Base-by-base conservation (phyloP, 2,329 filamentous ascomycete species). In the Colletotrichum sp. region DNA sequence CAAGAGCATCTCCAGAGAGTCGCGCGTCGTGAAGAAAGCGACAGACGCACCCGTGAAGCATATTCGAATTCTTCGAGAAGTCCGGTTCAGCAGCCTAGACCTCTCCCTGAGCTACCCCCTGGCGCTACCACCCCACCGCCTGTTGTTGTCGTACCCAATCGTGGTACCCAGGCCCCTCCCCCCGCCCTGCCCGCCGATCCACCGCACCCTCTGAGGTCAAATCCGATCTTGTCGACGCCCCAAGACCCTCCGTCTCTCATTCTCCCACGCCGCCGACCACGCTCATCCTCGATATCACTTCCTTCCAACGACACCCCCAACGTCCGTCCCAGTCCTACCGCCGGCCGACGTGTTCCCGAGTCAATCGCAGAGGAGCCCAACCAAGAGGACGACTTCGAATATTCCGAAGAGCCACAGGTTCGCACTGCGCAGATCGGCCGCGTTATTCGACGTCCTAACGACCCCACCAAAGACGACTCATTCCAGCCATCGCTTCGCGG, bases 181-280 rank as follows among this genome's bases (percentile, higher is more conserved):
- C 71, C 74, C 74, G 43, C 74, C 26, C 64, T 57, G 43, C 48
- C 65, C 70, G 65, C 64, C 30, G 28, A 72, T 74, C 74, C 74
- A 76, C 74, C 65, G 24, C 74, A 76, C 48, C 71, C 74, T 69
- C 59, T 76, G 57, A 71, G 71, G 43, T 76, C 74, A 72, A 73
- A 76, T 66, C 74, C 74, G 64, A 71, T 76, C 70, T 28, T 52
- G n/a, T 74, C 65, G 26, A 74, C 61, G 57, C 74, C 63, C 34
- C 64, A 76, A 71, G 73, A 67, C 55, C 64, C 70, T 67, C n/a
- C 59, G 26, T 63, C 52, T 48, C 34, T 63, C 55, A 30, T 65
- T 59, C 36, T 65, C 21, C 59, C 74, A 65, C 59, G 59, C 59
- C 71, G 71, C 28, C 74, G 74, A 36, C 60, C 71, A 36, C 64